Conservation (phyloP, 768 basidiomycete genomes). For the Tubosaeta sp. region DNA sequence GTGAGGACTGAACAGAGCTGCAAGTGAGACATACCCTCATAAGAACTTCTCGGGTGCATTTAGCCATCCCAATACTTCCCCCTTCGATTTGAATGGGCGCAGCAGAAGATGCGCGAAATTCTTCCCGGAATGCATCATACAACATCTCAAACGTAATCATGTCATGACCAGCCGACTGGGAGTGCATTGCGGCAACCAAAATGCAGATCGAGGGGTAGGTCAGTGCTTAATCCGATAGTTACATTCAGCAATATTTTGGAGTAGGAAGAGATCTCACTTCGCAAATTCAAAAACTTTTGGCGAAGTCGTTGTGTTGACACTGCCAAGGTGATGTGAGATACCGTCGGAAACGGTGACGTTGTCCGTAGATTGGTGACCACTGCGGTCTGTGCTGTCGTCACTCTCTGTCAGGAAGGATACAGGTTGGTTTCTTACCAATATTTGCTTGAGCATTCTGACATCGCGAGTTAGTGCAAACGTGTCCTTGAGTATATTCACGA, state of each 20-base stretch:
- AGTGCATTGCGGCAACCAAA: conserved; percentile 80
- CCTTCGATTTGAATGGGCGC: conserved; percentile 75
- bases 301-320: conserved; percentile 54
- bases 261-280: conserved; percentile 38
- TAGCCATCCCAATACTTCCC: conserved; percentile 71
- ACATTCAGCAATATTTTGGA: background rate
- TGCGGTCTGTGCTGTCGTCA: conserved; percentile 36
- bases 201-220: conserved; percentile 79
- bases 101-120: conserved; percentile 64
- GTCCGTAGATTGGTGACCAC: conserved; percentile 45
- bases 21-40: conserved; percentile 50
- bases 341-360: conserved; percentile 50
- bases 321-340: conserved; percentile 40
- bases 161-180: conserved; percentile 69
- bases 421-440: conserved; percentile 50
- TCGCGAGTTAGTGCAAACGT: conserved; percentile 61
- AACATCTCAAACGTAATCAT: conserved; percentile 91
- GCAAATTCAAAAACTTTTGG: conserved; percentile 46
- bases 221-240: conserved; percentile 43
- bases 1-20: conserved; percentile 1
- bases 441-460: conserved; percentile 49
- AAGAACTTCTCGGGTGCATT: conserved; percentile 60
- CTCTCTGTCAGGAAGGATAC: background rate
- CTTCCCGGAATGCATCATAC: conserved; percentile 70
- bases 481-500: conserved; percentile 48